Conservation (phyloP, 192 early-diverging fungal genomes). For the Entomortierella lignicola region DNA sequence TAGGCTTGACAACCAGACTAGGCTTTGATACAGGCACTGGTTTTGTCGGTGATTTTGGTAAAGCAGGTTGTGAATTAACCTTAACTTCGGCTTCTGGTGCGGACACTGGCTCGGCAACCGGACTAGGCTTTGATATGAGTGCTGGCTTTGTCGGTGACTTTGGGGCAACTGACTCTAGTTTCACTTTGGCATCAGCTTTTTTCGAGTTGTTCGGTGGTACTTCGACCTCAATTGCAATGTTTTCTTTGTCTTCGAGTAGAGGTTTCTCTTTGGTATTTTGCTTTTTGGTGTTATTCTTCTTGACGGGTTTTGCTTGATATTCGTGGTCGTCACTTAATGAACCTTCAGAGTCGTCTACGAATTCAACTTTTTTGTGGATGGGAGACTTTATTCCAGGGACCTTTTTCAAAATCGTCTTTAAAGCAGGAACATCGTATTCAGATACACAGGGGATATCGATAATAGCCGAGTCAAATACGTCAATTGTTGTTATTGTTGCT, state of each 20-base stretch:
- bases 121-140: too few relatives aligned
- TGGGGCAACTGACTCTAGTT: too few relatives aligned
- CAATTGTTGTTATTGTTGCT: background rate
- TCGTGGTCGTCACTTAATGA: conserved; percentile 32
- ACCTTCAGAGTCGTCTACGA: conserved; percentile 35
- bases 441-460: conserved; percentile 22
- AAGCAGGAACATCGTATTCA: background rate
- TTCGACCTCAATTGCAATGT: background rate
- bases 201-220: background rate
- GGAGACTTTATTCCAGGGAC: conserved; percentile 24
- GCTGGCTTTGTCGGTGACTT: too few relatives aligned
- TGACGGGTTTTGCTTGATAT: background rate
- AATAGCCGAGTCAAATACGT: background rate
- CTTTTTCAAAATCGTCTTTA: conserved; percentile 31
- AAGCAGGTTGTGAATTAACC: too few relatives aligned
- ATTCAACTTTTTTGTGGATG: conserved; percentile 30
- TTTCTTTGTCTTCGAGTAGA: background rate
- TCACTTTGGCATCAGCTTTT: background rate
- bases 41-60: too few relatives aligned
- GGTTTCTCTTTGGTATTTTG: background rate
- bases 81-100: background rate
- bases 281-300: background rate
- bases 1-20: background rate
- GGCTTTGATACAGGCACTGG: background rate
- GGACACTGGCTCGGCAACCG: background rate